These are phyloP conservation scores for Candida easanensis DNA, from an alignment of 805 yeast species.

Conservation along the genomic window DNA sequence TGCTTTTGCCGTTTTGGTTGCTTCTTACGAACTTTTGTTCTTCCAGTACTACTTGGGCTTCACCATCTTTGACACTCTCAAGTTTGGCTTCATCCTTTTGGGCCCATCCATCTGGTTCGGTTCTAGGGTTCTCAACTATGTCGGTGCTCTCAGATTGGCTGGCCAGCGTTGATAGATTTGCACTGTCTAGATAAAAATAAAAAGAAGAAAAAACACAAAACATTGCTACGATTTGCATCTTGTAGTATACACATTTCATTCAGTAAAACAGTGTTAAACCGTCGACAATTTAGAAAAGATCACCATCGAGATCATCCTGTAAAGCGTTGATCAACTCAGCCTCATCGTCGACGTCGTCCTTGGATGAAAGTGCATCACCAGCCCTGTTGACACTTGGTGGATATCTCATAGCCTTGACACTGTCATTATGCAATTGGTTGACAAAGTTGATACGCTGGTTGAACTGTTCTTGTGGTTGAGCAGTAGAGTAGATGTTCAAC, in stretches of 20 bases:
- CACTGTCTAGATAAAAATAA: not conserved
- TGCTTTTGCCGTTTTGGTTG: slow-evolving; percentile 19
- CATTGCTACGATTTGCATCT: too few species aligned
- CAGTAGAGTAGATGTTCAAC: slow-evolving; percentile 82
- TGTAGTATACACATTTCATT: too few species aligned
- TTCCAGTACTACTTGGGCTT: slow-evolving; percentile 27
- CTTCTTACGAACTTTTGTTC: slow-evolving; percentile 25
- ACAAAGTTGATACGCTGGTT: slow-evolving; percentile 94
- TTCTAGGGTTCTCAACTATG: slow-evolving; percentile 25
- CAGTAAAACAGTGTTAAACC: too few species aligned
- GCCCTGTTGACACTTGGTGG: slow-evolving; percentile 42
- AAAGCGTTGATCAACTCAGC: slow-evolving; percentile 26
- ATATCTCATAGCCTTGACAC: slow-evolving; percentile 93
- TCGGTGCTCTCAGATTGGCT: slow-evolving; percentile 27
- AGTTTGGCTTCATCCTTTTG: slow-evolving; percentile 16
- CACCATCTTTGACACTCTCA: slow-evolving; percentile 24
- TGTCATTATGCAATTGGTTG: slow-evolving; percentile 83
- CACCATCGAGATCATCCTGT: slow-evolving; percentile 28
- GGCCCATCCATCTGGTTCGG: slow-evolving; percentile 30
- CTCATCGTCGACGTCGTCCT: slow-evolving; percentile 23
- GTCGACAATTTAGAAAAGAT: slow-evolving; percentile 24
- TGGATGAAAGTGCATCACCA: slow-evolving; percentile 17
- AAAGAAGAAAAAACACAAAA: too few species aligned
- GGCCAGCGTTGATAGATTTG: slow-evolving; percentile 23
- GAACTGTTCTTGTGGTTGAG: slow-evolving; percentile 80